Evolutionary conservation across 2,329 filamentous ascomycete species (phyloP), one percentile per base, ranked within the genome.

Genomic region (Blastomyces gilchristii): DNA sequence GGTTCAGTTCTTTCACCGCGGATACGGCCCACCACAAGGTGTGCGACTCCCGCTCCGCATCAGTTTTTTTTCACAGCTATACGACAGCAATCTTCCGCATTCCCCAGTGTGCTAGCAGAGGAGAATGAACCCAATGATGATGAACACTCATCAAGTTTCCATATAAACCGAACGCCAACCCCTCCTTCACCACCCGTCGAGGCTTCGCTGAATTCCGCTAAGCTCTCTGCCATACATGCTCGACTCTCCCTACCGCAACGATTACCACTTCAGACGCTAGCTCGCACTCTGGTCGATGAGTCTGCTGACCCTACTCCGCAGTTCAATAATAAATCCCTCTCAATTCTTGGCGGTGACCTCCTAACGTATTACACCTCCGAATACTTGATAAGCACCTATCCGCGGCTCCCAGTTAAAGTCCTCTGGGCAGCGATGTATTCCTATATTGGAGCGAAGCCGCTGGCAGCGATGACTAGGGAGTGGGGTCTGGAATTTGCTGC

Each of bases 401-500:
- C 94, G 16, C 91, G 94, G 59, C 83, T 99, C 62, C 94, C 94
- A 62, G 89, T 94, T 83, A 78, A 83, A n/a, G 88, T 99, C 63
- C 79, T 96, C 61, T 95, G 91, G 77, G 86, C 91, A 61, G 88
- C 91, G 41, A 87, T 96, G 80, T 87, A 88, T 71, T 91, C 90
- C 57, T 97, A 91, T 74, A 83, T 87, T 57, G 94, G 94, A 4
- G 83, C 85, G 6, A 84, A 86, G 68, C 86, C 92, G 0, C 82
- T 97, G 57, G 80, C 87, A 60, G 81, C 86, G 25, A 83, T 97
- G 67, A 85, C 89, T 18, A 80, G 83, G 66, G 89, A 94, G 78
- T 99, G 94, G 94, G 94, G 94, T 77, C 86, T 97, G 18, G 93
- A 97, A 74, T 78, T 82, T 53, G 93, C 90, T n/a, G 90, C 89